These are phyloP conservation scores for Russula brevipes DNA, from an alignment of 768 basidiomycete genomes.

Conservation along the genomic window DNA sequence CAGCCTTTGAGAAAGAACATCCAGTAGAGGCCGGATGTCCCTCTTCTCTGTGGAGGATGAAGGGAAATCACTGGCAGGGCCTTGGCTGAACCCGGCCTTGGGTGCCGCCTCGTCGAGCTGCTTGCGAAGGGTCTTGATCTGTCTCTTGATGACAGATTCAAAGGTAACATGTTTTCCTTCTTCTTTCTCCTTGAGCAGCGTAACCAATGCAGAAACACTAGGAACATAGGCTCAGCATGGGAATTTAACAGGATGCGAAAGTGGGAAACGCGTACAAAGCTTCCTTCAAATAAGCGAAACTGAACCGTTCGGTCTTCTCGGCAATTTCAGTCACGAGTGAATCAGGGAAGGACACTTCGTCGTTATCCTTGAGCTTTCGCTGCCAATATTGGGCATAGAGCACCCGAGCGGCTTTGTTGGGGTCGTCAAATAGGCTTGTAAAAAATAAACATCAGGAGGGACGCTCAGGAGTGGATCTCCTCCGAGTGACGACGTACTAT, in stretches of 20 bases:
- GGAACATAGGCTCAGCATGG: background rate
- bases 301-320: conserved; percentile 57
- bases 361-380: conserved; percentile 51
- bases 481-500: too few species aligned
- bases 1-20: background rate
- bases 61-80: background rate
- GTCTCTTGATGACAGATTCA: conserved; percentile 40
- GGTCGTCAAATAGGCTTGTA: conserved; percentile 64
- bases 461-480: background rate
- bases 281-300: conserved; percentile 87
- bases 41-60: background rate
- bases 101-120: conserved; percentile 46
- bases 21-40: background rate
- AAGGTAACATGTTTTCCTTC: conserved; percentile 46
- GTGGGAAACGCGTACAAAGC: conserved; percentile 57
- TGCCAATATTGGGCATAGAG: conserved; percentile 80
- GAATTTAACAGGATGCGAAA: background rate
- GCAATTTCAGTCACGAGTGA: conserved; percentile 56
- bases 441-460: background rate
- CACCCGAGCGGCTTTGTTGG: conserved; percentile 54
- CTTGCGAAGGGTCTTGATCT: conserved; percentile 59
- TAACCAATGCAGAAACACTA: conserved; percentile 70
- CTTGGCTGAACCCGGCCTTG: background rate
- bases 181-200: conserved; percentile 48
- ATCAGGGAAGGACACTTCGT: conserved; percentile 63